Evolutionary conservation across 2,329 filamentous ascomycete genomes (phyloP).

Genomic region (Monilinia vaccinii-corymbosi): DNA sequence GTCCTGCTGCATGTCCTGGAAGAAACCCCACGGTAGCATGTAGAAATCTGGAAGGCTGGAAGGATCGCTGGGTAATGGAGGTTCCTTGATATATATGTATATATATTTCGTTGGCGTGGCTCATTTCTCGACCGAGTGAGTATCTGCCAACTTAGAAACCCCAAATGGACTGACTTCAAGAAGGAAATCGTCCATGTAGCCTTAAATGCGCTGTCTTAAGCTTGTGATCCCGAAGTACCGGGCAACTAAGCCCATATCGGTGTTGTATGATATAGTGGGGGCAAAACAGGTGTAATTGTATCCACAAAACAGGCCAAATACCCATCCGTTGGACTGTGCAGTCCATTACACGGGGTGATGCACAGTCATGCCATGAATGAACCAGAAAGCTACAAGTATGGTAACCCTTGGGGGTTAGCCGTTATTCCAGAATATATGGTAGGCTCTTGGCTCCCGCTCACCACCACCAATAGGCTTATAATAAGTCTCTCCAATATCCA

Average conservation of each 20-base stretch:
- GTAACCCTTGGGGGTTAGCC: not conserved
- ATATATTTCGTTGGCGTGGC: not conserved
- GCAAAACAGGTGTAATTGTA: not conserved
- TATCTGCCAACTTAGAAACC: not conserved
- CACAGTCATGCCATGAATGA: not conserved
- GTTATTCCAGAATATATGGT: not conserved
- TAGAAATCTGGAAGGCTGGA: not conserved
- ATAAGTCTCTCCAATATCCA: not conserved
- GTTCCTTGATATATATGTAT: not conserved
- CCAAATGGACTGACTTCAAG: not conserved
- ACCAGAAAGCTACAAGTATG: not conserved
- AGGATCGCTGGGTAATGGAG: not conserved
- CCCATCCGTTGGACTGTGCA: not conserved
- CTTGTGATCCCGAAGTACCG: not conserved
- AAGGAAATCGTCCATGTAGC: not conserved
- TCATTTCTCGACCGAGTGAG: not conserved
- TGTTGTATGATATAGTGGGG: not conserved
- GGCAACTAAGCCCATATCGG: not conserved
- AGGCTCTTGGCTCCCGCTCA: not conserved
- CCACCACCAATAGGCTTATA: not conserved
- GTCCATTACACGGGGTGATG: not conserved
- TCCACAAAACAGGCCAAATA: not conserved
- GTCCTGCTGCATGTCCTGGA: too few species aligned
- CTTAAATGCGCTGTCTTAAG: not conserved
- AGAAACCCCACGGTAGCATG: not conserved